Evolutionary conservation across 345 rosid species (phyloP).

Genomic region (Bruguiera parviflora): DNA sequence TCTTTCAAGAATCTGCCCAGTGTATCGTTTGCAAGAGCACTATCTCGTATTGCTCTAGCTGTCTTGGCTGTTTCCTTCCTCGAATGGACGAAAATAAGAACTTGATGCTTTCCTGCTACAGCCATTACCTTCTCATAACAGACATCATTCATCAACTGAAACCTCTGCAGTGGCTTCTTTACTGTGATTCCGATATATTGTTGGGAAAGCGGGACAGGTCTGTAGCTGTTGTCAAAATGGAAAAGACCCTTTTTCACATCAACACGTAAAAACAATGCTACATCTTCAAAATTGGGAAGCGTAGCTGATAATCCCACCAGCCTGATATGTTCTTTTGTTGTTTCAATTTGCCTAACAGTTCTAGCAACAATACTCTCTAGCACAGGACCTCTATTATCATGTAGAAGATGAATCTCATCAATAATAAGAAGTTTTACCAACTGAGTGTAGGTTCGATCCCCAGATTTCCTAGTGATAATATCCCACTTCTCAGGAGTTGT

Average conservation of each 20-base stretch:
- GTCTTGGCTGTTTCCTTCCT: constrained; percentile 94
- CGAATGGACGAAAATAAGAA: constrained; percentile 95
- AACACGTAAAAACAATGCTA: constrained; percentile 83
- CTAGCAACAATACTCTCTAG: constrained; percentile 98
- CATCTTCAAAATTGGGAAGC: constrained; percentile 91
- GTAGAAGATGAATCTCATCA: constrained; percentile 97
- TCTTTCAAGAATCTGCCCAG: constrained; percentile 77
- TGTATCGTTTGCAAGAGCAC: constrained; percentile 87
- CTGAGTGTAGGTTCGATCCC: constrained; percentile 95
- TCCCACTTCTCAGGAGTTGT: constrained; percentile 99
- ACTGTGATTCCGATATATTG: constrained; percentile 91
- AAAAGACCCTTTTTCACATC: constrained; percentile 66
- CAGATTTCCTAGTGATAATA: constrained; percentile 94
- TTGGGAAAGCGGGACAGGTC: constrained; percentile 89
- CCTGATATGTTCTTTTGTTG: constrained; percentile 83
- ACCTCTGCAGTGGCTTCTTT: constrained; percentile 90
- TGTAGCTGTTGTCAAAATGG: constrained; percentile 90
- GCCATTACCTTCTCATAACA: constrained; percentile 89
- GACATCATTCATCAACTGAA: constrained; percentile 93
- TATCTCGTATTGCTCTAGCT: constrained; percentile 70
- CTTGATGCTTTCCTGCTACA: constrained; percentile 93
- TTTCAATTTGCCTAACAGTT: constrained; percentile 92
- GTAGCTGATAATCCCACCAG: constrained; percentile 95
- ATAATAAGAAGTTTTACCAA: constrained; percentile 84
- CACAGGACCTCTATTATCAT: constrained; percentile 96